Base-by-base conservation (phyloP, 2,329 filamentous ascomycete species). In the Tympanopsis confertula region DNA sequence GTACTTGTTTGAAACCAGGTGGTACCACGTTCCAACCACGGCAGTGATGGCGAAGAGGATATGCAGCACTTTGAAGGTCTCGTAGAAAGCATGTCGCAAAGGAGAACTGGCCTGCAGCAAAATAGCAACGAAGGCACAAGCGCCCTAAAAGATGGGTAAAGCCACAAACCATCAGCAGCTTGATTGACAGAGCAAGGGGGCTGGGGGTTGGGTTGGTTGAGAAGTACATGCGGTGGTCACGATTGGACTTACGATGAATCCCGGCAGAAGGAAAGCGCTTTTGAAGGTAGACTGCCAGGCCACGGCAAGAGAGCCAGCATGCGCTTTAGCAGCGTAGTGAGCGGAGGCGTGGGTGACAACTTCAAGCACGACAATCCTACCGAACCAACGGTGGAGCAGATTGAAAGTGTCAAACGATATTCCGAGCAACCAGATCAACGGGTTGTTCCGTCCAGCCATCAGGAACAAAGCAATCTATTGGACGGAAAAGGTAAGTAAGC, bases 381-480 rank as follows among this genome's bases (percentile, higher is more conserved):
- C 83, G 44, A 86, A 71, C 83, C 83, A 88, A 43, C 84, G 74
- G 58, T 89, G 83, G 41, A 88, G 66, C 43, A 89, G 60, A 61
- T 88, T 89, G 67, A 84, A 87, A 1, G 81, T 86, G 56, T 89
- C 83, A 55, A 87, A 89, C 3, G 80, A 84, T 45, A 88, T 77
- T 43, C 77, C 76, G 38, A 85, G 67, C 45, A 82, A 63, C 42
- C 66, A 66, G 52, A 88, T 86, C 45, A 89, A 65, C 17, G 82
- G 82, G 59, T 88, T 88, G 62, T 87, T 88, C 48, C 83, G 71
- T 30, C 79, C 78, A 35, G 82, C 80, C 54, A 87, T 66, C 36
- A 87, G 56, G 58, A 87, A 82, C 3, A 88, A 63, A 2, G 84
- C 83, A 35, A 78, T 62, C 61, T 64, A 38, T 7, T 15, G 22